A percentile compares a stretch with the other conserved stretches of the same genome.
These are phyloP conservation scores for Garcia nutans DNA, from an alignment of 345 rosid species.

Conservation along the genomic window DNA sequence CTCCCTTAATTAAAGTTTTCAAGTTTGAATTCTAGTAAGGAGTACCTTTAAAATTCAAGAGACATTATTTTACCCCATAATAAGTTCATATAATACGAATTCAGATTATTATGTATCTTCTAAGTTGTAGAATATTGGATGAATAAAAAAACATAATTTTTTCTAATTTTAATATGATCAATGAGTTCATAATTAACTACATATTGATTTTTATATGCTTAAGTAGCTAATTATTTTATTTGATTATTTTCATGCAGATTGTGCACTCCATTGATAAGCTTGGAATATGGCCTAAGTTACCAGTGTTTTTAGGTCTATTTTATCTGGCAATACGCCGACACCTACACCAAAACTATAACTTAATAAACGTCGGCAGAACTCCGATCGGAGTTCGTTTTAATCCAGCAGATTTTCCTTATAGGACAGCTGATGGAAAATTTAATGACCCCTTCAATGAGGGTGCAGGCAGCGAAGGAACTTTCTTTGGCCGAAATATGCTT, in stretches of 20 bases:
- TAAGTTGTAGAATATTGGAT: too few relatives aligned
- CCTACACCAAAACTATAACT: constrained; percentile 53
- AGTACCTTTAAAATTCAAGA: too few relatives aligned
- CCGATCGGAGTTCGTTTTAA: constrained; percentile 43
- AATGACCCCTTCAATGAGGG: constrained; percentile 51
- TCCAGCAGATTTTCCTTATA: constrained; percentile 47
- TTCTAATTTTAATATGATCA: too few relatives aligned
- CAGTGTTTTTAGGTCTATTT: constrained; percentile 46
- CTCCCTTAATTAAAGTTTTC: too few relatives aligned
- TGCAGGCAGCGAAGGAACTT: constrained; percentile 48
- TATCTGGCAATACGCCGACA: constrained; percentile 45
- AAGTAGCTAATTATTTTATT: too few relatives aligned
- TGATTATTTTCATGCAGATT: constrained; percentile 29
- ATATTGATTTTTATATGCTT: too few relatives aligned
- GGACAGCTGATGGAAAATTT: constrained; percentile 46
- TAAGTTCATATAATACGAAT: too few relatives aligned
- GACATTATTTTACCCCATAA: too few relatives aligned
- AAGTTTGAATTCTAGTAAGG: too few relatives aligned
- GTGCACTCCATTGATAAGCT: constrained; percentile 46
- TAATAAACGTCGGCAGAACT: constrained; percentile 49
- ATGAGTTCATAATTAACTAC: too few relatives aligned
- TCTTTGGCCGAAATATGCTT: constrained; percentile 54
- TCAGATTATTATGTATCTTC: too few relatives aligned
- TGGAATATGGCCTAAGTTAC: constrained; percentile 50
- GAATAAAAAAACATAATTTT: too few relatives aligned